Conservation (phyloP, 2,329 filamentous ascomycete species). For the Diaporthe ampelina region DNA sequence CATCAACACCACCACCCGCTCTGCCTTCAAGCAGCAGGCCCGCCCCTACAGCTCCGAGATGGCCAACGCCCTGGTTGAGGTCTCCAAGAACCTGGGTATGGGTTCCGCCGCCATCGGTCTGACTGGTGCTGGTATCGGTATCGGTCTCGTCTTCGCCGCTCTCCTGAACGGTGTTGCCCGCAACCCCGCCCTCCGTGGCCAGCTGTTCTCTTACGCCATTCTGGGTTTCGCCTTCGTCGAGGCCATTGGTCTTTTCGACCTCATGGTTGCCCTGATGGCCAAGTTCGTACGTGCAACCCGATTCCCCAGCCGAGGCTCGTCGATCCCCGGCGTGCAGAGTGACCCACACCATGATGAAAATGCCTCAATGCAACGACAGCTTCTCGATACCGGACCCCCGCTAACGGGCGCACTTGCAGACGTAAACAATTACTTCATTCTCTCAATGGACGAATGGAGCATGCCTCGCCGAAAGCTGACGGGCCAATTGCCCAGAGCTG, state of each 20-base stretch:
- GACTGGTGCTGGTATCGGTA: constrained; percentile 93
- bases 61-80: constrained; percentile 88
- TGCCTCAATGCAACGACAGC: constrained; percentile 23
- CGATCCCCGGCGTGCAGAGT: constrained; percentile 5
- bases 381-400: background rate
- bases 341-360: constrained; percentile 24
- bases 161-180: constrained; percentile 91
- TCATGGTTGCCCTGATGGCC: constrained; percentile 95
- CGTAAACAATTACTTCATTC: constrained; percentile 39
- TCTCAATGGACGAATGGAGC: constrained; percentile 40
- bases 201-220: constrained; percentile 97
- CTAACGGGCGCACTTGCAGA: constrained; percentile 33
- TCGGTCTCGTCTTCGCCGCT: constrained; percentile 93
- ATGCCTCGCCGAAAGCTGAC: constrained; percentile 40
- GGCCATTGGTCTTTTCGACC: constrained; percentile 89
- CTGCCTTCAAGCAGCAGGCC: constrained; percentile 71
- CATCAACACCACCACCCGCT: constrained; percentile 75
- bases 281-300: constrained; percentile 77
- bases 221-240: constrained; percentile 96
- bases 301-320: background rate
- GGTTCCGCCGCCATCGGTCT: constrained; percentile 92
- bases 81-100: constrained; percentile 93
- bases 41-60: constrained; percentile 90
- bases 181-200: constrained; percentile 94
- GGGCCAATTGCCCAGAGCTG: constrained; percentile 38